These are phyloP conservation scores for Vachellia pachyceras DNA, from an alignment of 306 rosid genomes.

Conservation along the genomic window DNA sequence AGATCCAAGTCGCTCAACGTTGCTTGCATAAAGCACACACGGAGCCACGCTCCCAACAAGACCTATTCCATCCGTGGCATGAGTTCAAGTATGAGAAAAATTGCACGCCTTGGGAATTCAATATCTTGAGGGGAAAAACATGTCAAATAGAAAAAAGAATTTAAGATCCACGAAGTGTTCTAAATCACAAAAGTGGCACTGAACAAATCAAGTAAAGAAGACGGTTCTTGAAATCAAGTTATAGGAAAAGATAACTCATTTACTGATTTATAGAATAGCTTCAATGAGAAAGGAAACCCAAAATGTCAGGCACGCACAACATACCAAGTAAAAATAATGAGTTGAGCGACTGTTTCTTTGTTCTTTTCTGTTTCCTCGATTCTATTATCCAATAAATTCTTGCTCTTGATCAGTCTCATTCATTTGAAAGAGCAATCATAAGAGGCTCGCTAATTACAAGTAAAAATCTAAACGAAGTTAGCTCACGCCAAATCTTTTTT, in stretches of 20 bases:
- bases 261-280: neutral
- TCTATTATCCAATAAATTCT: neutral
- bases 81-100: constrained; percentile 11
- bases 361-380: neutral
- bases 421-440: neutral
- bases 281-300: neutral
- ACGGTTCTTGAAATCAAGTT: neutral
- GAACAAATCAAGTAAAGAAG: neutral
- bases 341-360: neutral
- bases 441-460: neutral
- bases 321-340: neutral
- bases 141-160: neutral
- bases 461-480: neutral
- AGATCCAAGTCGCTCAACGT: constrained; percentile 79
- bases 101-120: neutral
- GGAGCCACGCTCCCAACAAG: constrained; percentile 96
- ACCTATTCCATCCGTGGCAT: constrained; percentile 52
- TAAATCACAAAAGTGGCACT: constrained; percentile 3
- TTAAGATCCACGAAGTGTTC: neutral
- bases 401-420: neutral
- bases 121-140: constrained; percentile 1
- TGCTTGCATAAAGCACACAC: constrained; percentile 90
- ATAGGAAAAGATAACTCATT: neutral
- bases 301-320: neutral
- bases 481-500: no score